Percentiles rank a stretch among this genome's conserved stretches.
Conservation (phyloP, 2,329 filamentous ascomycete species). For the Aspergillus carbonarius region DNA sequence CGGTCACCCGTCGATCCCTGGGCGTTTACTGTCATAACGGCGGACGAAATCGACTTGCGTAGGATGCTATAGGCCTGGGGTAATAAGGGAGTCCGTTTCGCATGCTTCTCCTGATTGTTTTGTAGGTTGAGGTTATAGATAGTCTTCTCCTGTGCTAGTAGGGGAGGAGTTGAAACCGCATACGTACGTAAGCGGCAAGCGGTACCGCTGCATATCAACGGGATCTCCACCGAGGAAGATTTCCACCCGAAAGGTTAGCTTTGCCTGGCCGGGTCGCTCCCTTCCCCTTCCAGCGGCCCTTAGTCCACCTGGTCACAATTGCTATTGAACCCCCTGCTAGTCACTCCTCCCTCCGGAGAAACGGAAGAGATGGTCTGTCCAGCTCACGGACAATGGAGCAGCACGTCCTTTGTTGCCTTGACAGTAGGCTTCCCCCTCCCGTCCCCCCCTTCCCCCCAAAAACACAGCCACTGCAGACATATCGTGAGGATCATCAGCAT, state of each 20-base stretch:
- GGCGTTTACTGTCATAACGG: constrained; percentile 23
- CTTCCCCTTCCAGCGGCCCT: neutral
- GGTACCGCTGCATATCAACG: constrained; percentile 7
- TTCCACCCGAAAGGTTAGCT: constrained; percentile 4
- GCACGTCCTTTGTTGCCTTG: neutral
- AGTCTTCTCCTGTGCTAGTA: neutral
- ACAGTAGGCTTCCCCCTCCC: no score
- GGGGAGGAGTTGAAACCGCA: neutral
- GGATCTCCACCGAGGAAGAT: constrained; percentile 5
- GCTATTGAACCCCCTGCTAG: neutral
- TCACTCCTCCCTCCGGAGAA: neutral
- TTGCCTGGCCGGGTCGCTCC: neutral
- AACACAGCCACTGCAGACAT: no score
- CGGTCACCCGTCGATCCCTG: constrained; percentile 20
- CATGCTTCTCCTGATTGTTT: constrained; percentile 1
- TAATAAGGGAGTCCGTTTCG: neutral
- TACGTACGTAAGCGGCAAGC: constrained; percentile 3
- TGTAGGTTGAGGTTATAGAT: neutral
- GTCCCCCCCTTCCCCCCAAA: no score
- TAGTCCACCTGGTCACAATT: neutral
- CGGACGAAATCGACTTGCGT: neutral
- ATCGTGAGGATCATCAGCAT: neutral
- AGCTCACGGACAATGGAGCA: neutral
- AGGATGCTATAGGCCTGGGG: neutral
- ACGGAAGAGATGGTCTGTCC: neutral